Conservation (phyloP, 2,329 filamentous ascomycete species). For the Colletotrichum filicis region DNA sequence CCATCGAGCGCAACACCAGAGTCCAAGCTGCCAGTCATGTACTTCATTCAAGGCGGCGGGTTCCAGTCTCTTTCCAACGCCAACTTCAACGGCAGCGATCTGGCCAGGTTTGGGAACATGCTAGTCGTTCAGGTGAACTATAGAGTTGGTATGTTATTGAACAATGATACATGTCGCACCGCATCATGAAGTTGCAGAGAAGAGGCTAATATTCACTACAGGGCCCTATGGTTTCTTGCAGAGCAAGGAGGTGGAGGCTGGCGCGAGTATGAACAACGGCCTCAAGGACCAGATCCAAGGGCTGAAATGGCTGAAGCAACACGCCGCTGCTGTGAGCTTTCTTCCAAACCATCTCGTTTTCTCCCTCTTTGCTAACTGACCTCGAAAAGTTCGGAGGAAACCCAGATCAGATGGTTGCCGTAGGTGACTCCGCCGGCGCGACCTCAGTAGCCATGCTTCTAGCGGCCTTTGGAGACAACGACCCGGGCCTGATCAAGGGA, state of each 20-base stretch:
- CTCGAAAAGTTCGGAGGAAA: conserved; percentile 76
- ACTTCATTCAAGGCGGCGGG: conserved; percentile 69
- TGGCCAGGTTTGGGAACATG: conserved; percentile 54
- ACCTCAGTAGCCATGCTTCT: conserved; percentile 74
- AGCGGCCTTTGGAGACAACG: conserved; percentile 61
- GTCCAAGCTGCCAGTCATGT: conserved; percentile 72
- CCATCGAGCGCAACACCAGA: conserved; percentile 61
- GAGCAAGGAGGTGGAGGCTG: conserved; percentile 54
- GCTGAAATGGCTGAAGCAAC: conserved; percentile 74
- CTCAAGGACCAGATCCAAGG: conserved; percentile 77
- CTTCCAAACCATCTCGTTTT: no score
- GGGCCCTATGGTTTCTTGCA: conserved; percentile 77
- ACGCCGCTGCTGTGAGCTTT: conserved; percentile 60
- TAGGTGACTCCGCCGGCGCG: conserved; percentile 76
- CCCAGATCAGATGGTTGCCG: conserved; percentile 73
- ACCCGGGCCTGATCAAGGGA: conserved; percentile 61
- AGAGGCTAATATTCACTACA: background rate
- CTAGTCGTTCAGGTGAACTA: conserved; percentile 82
- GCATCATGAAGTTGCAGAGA: background rate
- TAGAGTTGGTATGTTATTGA: conserved; percentile 63
- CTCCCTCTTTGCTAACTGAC: background rate
- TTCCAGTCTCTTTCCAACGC: conserved; percentile 62
- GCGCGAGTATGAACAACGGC: conserved; percentile 73
- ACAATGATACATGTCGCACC: background rate
- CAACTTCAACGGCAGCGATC: conserved; percentile 31